Evolutionary conservation across 2,329 filamentous ascomycete species (phyloP).

Genomic region (Botrytis porri): DNA sequence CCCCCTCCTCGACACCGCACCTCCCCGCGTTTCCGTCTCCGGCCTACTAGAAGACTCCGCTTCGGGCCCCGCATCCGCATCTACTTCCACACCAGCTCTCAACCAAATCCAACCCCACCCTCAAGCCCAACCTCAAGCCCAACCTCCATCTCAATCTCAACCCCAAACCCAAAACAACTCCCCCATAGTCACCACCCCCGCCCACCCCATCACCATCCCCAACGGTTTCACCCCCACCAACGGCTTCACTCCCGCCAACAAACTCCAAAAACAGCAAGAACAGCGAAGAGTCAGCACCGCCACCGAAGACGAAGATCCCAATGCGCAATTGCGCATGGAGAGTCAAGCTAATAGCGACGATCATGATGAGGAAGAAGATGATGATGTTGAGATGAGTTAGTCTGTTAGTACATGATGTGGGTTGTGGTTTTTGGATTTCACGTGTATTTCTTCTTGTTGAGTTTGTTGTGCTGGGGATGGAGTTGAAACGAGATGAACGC

Average conservation of each 20-base stretch:
- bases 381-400: conserved; percentile 37
- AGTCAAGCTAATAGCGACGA: conserved; percentile 16
- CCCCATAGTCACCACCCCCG: background rate
- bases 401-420: conserved; percentile 16
- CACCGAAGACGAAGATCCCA: conserved; percentile 33
- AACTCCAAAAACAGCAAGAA: conserved; percentile 35
- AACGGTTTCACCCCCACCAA: background rate
- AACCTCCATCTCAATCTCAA: background rate
- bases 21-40: conserved; percentile 11
- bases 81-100: background rate
- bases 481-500: background rate
- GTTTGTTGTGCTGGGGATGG: background rate
- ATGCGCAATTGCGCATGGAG: conserved; percentile 38
- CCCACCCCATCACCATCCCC: background rate
- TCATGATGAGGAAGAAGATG: background rate
- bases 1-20: background rate
- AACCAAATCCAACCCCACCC: background rate
- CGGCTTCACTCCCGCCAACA: conserved; percentile 37
- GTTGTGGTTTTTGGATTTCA: background rate
- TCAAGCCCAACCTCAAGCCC: background rate
- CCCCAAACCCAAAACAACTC: background rate
- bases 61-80: background rate
- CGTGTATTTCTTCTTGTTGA: background rate
- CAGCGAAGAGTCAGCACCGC: conserved; percentile 20
- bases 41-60: conserved; percentile 13